phyloP scores from a whole-genome alignment of 345 rosid genomes.

The Gossypium raimondii region DNA sequence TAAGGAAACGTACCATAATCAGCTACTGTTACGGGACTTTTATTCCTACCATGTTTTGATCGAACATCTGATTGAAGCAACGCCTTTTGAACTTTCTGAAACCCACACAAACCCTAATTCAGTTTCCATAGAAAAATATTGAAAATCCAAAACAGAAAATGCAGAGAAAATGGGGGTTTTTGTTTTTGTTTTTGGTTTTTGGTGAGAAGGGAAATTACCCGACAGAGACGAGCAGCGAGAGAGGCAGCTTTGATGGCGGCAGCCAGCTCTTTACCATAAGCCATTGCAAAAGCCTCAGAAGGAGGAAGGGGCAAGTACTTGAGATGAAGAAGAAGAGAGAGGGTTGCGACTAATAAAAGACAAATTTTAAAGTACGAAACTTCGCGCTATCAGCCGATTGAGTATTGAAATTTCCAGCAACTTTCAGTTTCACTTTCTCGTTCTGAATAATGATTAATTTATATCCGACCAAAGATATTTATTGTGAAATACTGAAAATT shows the following conservation, averaged over 20 bases:
- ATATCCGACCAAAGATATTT: background rate
- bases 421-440: background rate
- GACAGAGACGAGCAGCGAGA: slow-evolving; percentile 89
- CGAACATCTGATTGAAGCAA: slow-evolving; percentile 86
- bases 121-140: background rate
- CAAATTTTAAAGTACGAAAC: background rate
- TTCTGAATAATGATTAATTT: background rate
- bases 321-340: slow-evolving; percentile 10
- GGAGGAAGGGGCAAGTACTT: background rate
- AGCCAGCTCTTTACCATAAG: slow-evolving; percentile 76
- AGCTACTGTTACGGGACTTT: slow-evolving; percentile 93
- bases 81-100: slow-evolving; percentile 83
- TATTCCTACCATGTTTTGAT: slow-evolving; percentile 56
- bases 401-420: background rate
- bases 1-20: slow-evolving; percentile 67
- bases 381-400: background rate
- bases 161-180: background rate
- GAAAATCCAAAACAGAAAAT: background rate
- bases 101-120: background rate
- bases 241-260: slow-evolving; percentile 90
- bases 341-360: slow-evolving; percentile 7
- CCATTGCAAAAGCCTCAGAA: slow-evolving; percentile 32
- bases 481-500: background rate
- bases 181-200: no score
- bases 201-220: slow-evolving; percentile 31